phyloP scores from a whole-genome alignment of 1,284 basidiomycete species.

The Ceratorhiza oryzae-sativae region DNA sequence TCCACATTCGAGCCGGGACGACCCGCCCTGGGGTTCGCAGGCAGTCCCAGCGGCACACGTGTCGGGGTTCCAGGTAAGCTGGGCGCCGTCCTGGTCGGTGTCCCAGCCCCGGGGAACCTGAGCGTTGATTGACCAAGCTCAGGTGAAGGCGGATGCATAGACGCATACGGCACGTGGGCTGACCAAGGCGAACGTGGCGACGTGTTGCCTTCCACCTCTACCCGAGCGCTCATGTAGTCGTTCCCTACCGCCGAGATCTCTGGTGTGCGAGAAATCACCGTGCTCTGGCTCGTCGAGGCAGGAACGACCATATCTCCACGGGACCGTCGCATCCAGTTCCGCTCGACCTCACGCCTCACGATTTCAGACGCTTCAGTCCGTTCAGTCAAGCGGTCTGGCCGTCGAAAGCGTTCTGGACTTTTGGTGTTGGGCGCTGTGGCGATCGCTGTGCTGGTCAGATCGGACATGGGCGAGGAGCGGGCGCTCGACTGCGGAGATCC shows the following conservation, averaged over 20 bases:
- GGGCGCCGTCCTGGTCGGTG: not conserved
- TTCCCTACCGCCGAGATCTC: conserved; percentile 7
- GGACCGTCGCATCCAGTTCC: conserved; percentile 29
- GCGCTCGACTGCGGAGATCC: conserved; percentile 2
- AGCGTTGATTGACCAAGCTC: not conserved
- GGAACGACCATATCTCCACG: not conserved
- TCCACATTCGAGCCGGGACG: conserved; percentile 16
- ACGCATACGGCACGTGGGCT: not conserved
- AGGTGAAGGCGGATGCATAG: not conserved
- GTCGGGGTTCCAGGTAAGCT: not conserved
- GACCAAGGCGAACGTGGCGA: conserved; percentile 27
- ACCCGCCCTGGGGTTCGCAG: not conserved
- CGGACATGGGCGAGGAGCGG: conserved; percentile 2
- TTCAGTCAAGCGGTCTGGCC: not conserved
- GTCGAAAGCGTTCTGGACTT: not conserved
- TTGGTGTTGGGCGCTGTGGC: not conserved
- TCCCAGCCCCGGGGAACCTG: not conserved
- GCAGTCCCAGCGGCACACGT: not conserved
- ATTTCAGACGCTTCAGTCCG: not conserved
- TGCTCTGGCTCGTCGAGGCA: not conserved
- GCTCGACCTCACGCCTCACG: conserved; percentile 6
- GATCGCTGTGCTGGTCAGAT: not conserved
- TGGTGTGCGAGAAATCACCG: conserved; percentile 25
- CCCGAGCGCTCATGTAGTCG: conserved; percentile 16
- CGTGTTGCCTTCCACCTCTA: conserved; percentile 4